These are phyloP conservation scores for Echeveria elegans DNA, from an alignment of 164 flowering plant species.

Conservation along the genomic window DNA sequence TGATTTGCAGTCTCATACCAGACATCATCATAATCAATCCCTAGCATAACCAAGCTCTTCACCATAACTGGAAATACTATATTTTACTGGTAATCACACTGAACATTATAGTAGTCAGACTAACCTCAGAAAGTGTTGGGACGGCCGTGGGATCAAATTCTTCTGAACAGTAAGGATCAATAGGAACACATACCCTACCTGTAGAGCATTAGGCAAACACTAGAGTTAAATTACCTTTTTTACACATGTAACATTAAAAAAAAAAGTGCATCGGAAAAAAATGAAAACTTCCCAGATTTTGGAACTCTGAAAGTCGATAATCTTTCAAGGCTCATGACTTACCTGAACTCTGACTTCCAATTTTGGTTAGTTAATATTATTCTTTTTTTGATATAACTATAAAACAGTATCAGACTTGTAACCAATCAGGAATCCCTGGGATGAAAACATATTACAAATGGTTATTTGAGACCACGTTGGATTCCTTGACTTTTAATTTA, in stretches of 20 bases:
- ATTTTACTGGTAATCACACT: not conserved
- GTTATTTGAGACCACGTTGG: too few species aligned
- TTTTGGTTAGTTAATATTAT: too few species aligned
- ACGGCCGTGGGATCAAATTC: conserved; percentile 86
- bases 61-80: not conserved
- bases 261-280: not conserved
- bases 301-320: not conserved
- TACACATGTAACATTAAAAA: not conserved
- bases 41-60: not conserved
- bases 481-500: too few species aligned
- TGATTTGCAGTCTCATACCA: not conserved
- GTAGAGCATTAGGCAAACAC: conserved; percentile 5
- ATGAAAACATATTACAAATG: too few species aligned
- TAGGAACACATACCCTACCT: conserved; percentile 96
- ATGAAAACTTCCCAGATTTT: not conserved
- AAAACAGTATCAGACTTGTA: too few species aligned
- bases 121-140: conserved; percentile 84
- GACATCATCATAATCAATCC: not conserved
- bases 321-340: too few species aligned
- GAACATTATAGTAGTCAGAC: conserved; percentile 1
- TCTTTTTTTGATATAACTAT: too few species aligned
- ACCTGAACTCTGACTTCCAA: too few species aligned
- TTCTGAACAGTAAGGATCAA: conserved; percentile 74
- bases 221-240: not conserved
- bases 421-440: too few species aligned